These are phyloP conservation scores for Aspergillus aculeatus DNA, from an alignment of 2,329 filamentous ascomycete genomes.

Conservation along the genomic window DNA sequence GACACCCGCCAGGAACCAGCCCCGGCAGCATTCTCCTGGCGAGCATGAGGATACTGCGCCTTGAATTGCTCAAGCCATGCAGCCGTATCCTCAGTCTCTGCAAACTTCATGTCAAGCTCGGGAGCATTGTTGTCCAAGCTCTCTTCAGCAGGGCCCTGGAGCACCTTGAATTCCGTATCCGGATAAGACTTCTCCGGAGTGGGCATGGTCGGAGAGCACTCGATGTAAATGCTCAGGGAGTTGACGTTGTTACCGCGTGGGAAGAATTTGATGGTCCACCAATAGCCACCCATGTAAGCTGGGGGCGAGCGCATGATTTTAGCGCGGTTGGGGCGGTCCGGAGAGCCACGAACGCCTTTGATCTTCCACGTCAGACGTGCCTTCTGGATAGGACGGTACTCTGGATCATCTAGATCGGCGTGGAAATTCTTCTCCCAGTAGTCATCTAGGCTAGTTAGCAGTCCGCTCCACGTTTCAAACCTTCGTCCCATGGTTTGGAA, in stretches of 20 bases:
- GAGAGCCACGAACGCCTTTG: conserved; percentile 59
- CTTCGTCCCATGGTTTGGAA: neutral
- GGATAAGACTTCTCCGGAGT: conserved; percentile 36
- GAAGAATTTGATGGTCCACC: conserved; percentile 67
- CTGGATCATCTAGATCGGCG: conserved; percentile 56
- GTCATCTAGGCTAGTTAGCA: conserved; percentile 39
- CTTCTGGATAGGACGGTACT: conserved; percentile 53
- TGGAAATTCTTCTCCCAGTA: conserved; percentile 61
- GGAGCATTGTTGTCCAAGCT: conserved; percentile 32
- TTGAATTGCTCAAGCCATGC: conserved; percentile 35
- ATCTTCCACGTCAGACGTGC: conserved; percentile 60
- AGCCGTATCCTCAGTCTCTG: conserved; percentile 26
- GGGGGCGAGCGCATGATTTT: conserved; percentile 59
- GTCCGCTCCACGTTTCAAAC: neutral
- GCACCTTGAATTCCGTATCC: conserved; percentile 42
- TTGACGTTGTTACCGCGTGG: conserved; percentile 60
- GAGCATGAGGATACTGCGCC: conserved; percentile 24
- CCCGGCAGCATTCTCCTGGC: conserved; percentile 8
- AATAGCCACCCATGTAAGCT: conserved; percentile 57
- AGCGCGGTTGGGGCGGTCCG: conserved; percentile 58
- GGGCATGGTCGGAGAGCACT: conserved; percentile 55
- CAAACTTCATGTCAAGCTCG: conserved; percentile 33
- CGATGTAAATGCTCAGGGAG: conserved; percentile 60
- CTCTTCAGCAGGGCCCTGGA: conserved; percentile 38
- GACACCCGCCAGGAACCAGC: conserved; percentile 48